Evolutionary conservation across 306 rosid species (phyloP), one percentile per base, ranked within the genome.

Genomic region (Begonia fuchsioides): DNA sequence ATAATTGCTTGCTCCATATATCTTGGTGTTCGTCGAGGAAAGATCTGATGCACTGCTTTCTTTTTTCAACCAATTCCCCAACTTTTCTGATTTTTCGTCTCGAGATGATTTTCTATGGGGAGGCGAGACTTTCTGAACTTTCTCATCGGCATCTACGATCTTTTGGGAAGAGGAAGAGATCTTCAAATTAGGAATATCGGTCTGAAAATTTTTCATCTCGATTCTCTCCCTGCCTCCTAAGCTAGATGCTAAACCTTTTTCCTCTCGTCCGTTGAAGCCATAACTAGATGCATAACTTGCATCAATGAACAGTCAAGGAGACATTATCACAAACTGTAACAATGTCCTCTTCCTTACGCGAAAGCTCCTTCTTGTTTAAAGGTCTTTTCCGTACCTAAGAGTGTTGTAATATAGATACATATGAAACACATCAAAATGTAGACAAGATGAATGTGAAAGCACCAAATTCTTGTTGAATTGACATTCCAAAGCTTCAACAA

Each of bases 381-480:
- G 97, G 97, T 59, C 97, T 79, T 73, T 90, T 90, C 17, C 95
- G 93, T 60, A 90, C 97, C 97, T 90, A 70, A 38, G 55, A 47
- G 35, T 26, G 35, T 26, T 26, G 35, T 26, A 26, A 26, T 26
- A 26, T 26, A 26, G 5, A 26, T 26, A 26, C 35, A n/a, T n/a
- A n/a, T n/a, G n/a, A 26, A 26, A 26, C 35, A 26, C 35, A 4
- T 26, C 35, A 26, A 26, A 26, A 26, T 26, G 35, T 26, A 26
- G 35, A 26, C 3, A 2, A 5, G 7, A 26, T 4, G 7, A 26
- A 26, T 26, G 35, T 4, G 7, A 8, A 26, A 8, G 35, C 8
- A 20, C 32, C 32, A 20, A 20, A 20, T 20, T 3, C 32, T 20
- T 20, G 32, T 20, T 20, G 5, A 20, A 20, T 20, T 20, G 32